phyloP scores from a whole-genome alignment of 1,284 basidiomycete species.

The Ganoderma resinaceum region DNA sequence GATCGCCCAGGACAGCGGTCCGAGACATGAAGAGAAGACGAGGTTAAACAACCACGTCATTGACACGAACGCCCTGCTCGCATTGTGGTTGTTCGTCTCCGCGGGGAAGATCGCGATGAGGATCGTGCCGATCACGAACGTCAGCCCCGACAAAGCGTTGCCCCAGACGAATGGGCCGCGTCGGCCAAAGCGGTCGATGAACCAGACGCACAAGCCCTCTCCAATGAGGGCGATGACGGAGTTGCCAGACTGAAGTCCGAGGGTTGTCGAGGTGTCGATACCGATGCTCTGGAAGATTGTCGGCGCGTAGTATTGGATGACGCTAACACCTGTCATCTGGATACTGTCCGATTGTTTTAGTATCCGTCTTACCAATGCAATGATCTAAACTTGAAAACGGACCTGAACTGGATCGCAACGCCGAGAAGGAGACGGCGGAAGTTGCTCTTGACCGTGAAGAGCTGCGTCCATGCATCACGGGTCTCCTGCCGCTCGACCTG shows the following conservation, averaged over 20 bases:
- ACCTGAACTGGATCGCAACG: slow-evolving; percentile 42
- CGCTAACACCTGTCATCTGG: slow-evolving; percentile 58
- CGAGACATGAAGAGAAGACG: slow-evolving; percentile 60
- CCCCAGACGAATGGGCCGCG: slow-evolving; percentile 60
- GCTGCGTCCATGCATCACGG: slow-evolving; percentile 48
- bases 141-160: slow-evolving; percentile 58
- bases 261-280: slow-evolving; percentile 45
- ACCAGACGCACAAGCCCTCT: slow-evolving; percentile 61
- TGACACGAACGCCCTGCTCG: slow-evolving; percentile 36
- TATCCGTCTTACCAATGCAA: background rate
- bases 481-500: slow-evolving; percentile 42
- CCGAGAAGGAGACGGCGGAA: slow-evolving; percentile 50
- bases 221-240: slow-evolving; percentile 65
- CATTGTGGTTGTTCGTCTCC: slow-evolving; percentile 46
- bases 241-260: slow-evolving; percentile 69
- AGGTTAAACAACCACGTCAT: slow-evolving; percentile 55
- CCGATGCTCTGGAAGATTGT: slow-evolving; percentile 53
- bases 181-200: slow-evolving; percentile 63
- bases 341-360: slow-evolving; percentile 45
- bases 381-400: background rate
- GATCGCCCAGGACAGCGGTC: slow-evolving; percentile 59
- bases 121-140: slow-evolving; percentile 59
- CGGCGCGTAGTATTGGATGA: slow-evolving; percentile 55
- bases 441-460: slow-evolving; percentile 59
- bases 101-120: slow-evolving; percentile 59